Evolutionary conservation across 2,329 filamentous ascomycete genomes (phyloP), one percentile per base, ranked within the genome.

Genomic region (Coniella lustricola): DNA sequence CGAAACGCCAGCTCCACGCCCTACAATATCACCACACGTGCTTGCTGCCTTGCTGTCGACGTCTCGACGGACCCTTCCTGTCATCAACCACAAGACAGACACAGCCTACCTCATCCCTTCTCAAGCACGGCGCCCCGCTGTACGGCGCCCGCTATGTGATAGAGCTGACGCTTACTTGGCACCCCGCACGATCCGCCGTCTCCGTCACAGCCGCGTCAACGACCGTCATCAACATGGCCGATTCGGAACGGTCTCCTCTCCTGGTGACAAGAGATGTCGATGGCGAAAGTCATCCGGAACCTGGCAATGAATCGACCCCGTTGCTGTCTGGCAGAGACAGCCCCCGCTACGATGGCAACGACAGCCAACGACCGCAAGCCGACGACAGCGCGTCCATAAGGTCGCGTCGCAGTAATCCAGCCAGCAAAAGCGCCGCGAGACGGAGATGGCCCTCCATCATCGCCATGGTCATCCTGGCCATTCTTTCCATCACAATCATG

Each of bases 381-480:
- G 58, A 59, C 36, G 64, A 63, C 29, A 51, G 50, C n/a, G 58
- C 55, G 14, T 67, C 66, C 12, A 48, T 61, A 43, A 59, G 60
- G 46, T 60, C 67, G 18, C 60, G 37, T 31, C 50, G 39, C 43
- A 52, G 48, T 33, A 49, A 56, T 31, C 49, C 55, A 2, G 35
- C 54, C 22, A 60, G 61, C 16, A 52, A 53, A n/a, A 71, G 67
- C 49, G 64, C 62, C 34, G 60, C 67, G 49, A 65, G 67, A 54
- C 70, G 72, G 55, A 73, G 82, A 69, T 95, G 88, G 88, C 84
- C 88, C 8, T 91, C 85, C 33, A 72, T 89, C 29, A 73, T 94
- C 33, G 85, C 90, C 25, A 79, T 95, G 53, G 57, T 75, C 1
- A 49, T 85, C 2, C 68, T 97, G 8, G 85, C 77, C 42, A 56